Evolutionary conservation across 345 rosid genomes (phyloP).

Genomic region (Carallia pectinifolia): DNA sequence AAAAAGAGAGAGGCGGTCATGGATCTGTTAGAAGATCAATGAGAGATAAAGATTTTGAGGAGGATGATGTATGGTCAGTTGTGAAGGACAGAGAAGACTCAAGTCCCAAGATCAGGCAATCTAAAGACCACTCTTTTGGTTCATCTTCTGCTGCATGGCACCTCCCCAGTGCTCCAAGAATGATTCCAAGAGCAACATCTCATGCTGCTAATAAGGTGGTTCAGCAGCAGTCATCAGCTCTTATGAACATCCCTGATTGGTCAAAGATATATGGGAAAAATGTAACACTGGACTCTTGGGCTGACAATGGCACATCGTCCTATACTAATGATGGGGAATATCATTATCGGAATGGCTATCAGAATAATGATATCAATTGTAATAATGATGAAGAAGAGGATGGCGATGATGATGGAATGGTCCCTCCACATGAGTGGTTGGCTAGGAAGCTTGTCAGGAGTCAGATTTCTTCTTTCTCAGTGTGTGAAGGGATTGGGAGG

Average conservation of each 20-base stretch:
- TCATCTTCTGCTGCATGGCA: constrained; percentile 29
- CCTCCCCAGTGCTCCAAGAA: constrained; percentile 38
- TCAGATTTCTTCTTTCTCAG: constrained; percentile 82
- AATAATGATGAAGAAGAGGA: constrained; percentile 7
- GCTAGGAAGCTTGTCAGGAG: constrained; percentile 78
- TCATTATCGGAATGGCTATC: neutral
- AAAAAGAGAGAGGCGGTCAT: constrained; percentile 20
- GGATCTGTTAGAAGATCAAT: constrained; percentile 23
- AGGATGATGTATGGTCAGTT: constrained; percentile 67
- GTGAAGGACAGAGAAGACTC: constrained; percentile 43
- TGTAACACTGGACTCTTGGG: constrained; percentile 23
- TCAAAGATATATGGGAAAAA: constrained; percentile 70
- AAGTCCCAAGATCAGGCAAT: constrained; percentile 34
- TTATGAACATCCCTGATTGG: constrained; percentile 90
- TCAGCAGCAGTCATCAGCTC: constrained; percentile 71
- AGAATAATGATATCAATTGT: constrained; percentile 16
- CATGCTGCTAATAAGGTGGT: constrained; percentile 27
- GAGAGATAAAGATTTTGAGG: constrained; percentile 64
- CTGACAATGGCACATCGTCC: neutral
- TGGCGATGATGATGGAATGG: constrained; percentile 19
- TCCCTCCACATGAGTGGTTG: constrained; percentile 97
- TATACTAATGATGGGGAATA: neutral
- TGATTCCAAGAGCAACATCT: constrained; percentile 28
- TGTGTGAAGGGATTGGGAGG: constrained; percentile 90
- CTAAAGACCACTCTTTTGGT: constrained; percentile 21